phyloP scores from a whole-genome alignment of 495 filamentous ascomycete genomes.

The Evansstolkia leycettana region DNA sequence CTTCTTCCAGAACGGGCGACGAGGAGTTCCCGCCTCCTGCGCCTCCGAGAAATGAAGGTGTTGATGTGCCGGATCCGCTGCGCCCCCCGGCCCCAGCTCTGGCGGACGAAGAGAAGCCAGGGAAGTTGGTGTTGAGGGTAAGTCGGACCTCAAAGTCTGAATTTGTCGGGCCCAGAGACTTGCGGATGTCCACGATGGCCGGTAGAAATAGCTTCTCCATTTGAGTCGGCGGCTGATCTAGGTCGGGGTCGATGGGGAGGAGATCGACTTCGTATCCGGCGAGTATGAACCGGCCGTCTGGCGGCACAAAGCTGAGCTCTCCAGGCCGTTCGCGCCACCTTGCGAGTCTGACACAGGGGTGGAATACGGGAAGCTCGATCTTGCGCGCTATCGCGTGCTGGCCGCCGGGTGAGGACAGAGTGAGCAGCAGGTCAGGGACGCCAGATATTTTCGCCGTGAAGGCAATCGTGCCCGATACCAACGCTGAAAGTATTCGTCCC shows the following conservation, averaged over 20 bases:
- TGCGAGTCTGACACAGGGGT: constrained; percentile 82
- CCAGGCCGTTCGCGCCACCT: constrained; percentile 80
- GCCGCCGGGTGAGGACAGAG: constrained; percentile 64
- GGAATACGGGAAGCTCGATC: constrained; percentile 86
- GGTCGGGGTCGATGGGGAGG: constrained; percentile 45
- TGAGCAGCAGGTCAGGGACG: constrained; percentile 77
- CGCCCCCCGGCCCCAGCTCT: constrained; percentile 19
- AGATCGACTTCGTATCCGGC: constrained; percentile 93
- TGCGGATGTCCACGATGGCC: constrained; percentile 68
- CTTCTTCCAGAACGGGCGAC: constrained; percentile 59
- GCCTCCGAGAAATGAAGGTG: constrained; percentile 44
- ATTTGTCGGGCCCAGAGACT: constrained; percentile 56
- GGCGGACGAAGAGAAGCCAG: constrained; percentile 23
- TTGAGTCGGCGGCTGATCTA: constrained; percentile 32
- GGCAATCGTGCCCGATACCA: constrained; percentile 85
- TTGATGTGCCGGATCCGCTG: constrained; percentile 40
- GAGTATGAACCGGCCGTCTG: constrained; percentile 89
- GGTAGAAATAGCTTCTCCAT: constrained; percentile 66
- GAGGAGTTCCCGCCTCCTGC: constrained; percentile 36
- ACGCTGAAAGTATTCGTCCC: constrained; percentile 70
- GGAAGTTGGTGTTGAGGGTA: constrained; percentile 52
- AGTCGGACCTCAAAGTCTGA: constrained; percentile 86
- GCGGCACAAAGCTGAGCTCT: constrained; percentile 86
- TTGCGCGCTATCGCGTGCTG: constrained; percentile 58
- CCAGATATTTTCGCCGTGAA: constrained; percentile 93